phyloP scores from a whole-genome alignment of 805 yeast species.

The Naumovozyma baii region DNA sequence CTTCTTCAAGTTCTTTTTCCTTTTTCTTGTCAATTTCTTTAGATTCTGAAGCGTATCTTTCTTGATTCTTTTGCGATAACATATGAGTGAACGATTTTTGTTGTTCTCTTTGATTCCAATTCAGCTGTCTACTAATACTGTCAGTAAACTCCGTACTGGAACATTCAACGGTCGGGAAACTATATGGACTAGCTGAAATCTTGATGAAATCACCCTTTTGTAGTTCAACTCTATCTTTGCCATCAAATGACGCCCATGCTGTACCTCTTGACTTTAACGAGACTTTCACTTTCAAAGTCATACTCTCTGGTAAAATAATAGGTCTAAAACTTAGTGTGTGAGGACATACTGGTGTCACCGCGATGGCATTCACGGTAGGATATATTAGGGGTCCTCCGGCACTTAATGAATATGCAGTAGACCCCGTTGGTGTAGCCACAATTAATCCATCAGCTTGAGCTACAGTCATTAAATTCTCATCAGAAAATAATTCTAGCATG shows the following conservation, averaged over 20 bases:
- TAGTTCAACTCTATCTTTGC: constrained; percentile 76
- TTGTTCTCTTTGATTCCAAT: constrained; percentile 88
- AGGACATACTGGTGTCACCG: constrained; percentile 93
- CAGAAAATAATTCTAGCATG: constrained; percentile 81
- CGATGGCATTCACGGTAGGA: constrained; percentile 85
- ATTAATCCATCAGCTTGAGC: constrained; percentile 93
- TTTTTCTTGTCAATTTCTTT: neutral
- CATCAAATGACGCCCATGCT: constrained; percentile 97
- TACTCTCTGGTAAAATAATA: constrained; percentile 84
- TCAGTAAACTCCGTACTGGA: constrained; percentile 72
- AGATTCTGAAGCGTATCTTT: constrained; percentile 30
- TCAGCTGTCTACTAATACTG: constrained; percentile 72
- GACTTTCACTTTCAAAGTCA: constrained; percentile 71
- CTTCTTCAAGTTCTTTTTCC: constrained; percentile 2
- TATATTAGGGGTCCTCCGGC: constrained; percentile 95
- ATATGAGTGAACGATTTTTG: constrained; percentile 71
- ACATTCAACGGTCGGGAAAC: constrained; percentile 85
- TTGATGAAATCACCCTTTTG: constrained; percentile 77
- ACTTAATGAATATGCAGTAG: constrained; percentile 88
- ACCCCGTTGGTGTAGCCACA: constrained; percentile 90
- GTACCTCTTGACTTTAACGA: constrained; percentile 77
- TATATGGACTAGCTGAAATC: constrained; percentile 76
- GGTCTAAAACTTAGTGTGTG: constrained; percentile 92
- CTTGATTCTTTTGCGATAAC: constrained; percentile 47
- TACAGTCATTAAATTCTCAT: constrained; percentile 71